Evolutionary conservation across 495 filamentous ascomycete genomes (phyloP).

Genomic region (Annulohypoxylon nitens): DNA sequence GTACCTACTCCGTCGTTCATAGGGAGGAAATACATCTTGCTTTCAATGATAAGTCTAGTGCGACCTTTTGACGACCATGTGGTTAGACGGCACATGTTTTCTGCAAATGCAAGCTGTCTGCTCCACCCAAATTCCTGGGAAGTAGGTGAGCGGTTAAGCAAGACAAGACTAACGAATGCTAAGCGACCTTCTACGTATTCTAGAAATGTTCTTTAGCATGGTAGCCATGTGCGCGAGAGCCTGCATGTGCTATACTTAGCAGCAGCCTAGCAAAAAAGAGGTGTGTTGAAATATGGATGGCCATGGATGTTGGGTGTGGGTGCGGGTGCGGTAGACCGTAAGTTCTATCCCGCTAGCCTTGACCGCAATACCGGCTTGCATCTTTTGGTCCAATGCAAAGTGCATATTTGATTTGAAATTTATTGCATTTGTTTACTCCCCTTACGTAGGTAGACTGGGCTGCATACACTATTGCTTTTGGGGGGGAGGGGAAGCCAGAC

Average conservation of each 20-base stretch:
- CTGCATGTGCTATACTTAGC: slow-evolving; percentile 46
- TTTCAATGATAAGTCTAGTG: slow-evolving; percentile 9
- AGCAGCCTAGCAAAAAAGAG: slow-evolving; percentile 7
- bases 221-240: slow-evolving; percentile 37
- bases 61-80: neutral
- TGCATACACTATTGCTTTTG: neutral
- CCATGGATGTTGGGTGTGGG: no score
- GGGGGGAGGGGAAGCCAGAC: neutral
- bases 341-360: slow-evolving; percentile 24
- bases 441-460: neutral
- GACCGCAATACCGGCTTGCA: slow-evolving; percentile 34
- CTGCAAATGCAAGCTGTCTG: slow-evolving; percentile 32
- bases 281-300: neutral
- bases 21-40: slow-evolving; percentile 15
- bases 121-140: slow-evolving; percentile 30
- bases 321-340: neutral
- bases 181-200: slow-evolving; percentile 25
- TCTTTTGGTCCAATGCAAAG: neutral
- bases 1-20: slow-evolving; percentile 19
- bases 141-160: slow-evolving; percentile 24
- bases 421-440: neutral
- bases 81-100: slow-evolving; percentile 22
- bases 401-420: neutral
- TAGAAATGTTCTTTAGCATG: slow-evolving; percentile 46
- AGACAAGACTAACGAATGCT: slow-evolving; percentile 15